Base-by-base conservation (phyloP, 371 early-diverging fungal species). In the Mucor velutinosus region DNA sequence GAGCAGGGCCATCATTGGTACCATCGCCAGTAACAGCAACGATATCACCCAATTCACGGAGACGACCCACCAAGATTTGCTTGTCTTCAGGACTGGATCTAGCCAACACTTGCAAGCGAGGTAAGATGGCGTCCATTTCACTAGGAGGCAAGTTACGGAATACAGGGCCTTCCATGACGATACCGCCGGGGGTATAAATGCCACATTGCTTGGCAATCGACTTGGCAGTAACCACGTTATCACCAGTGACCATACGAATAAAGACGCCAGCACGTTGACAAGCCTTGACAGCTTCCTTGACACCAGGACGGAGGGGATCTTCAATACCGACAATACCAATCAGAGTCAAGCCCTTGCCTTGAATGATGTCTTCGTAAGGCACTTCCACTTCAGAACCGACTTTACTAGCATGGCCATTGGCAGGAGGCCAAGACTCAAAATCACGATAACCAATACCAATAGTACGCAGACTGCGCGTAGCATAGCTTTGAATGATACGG, bases 21-120 rank as follows among this genome's bases (percentile, higher is more conserved):
- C 93, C 93, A 69, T 92, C 93, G 25, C 93, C 93, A n/a, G 93
- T 92, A 1, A 92, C 89, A 45, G 90, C 90, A 7, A 92, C 92
- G 63, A 89, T 82, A 62, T 88, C 88, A 43, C 88, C 87, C 35
- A 86, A 64, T 47, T 84, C 83, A 72, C 86, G 78, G 33, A 93
- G 82, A 23, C 82, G 74, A 35, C 81, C 74, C 2, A 93, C 91
- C 7, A 93, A 75, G 57, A 86, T 86, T 57, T 81, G 78, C 64
- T 93, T 93, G 64, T 93, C 92, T 33, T 84, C 81, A n/a, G 93
- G 93, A 66, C 83, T 83, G 4, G 88, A 86, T 23, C 93, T 76
- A 32, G 92, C 91, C 39, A 92, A 71, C 2, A 92, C 90, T 68
- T 88, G 86, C 12, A 92, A 78, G 12, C 83, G 80, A 35, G 91